Evolutionary conservation across 345 rosid species (phyloP).

Genomic region (Barbarea vulgaris): DNA sequence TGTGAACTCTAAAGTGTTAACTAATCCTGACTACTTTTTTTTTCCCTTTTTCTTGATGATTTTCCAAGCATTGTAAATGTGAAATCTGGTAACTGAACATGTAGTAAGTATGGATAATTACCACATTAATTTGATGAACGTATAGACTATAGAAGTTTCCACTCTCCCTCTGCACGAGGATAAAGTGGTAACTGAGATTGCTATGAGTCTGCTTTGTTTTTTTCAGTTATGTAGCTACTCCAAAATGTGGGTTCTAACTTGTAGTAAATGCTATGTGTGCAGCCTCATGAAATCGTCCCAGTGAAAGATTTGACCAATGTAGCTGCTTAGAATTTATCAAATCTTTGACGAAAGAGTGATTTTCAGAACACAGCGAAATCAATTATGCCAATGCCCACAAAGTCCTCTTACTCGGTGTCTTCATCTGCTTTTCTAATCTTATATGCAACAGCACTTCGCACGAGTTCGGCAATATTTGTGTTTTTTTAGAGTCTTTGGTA

Average conservation of each 20-base stretch:
- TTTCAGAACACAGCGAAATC: not conserved
- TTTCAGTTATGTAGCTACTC: not conserved
- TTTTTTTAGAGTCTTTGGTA: not conserved
- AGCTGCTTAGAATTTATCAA: slow-evolving; percentile 26
- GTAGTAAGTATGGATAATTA: not conserved
- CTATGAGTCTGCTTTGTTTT: not conserved
- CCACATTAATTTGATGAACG: not conserved
- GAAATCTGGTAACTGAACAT: not conserved
- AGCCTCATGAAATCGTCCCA: slow-evolving; percentile 39
- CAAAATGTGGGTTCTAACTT: slow-evolving; percentile 19
- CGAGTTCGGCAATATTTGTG: not conserved
- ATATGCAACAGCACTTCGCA: not conserved
- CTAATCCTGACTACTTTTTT: not conserved
- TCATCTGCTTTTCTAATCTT: not conserved
- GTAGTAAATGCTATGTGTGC: slow-evolving; percentile 19
- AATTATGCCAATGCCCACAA: not conserved
- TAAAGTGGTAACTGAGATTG: not conserved
- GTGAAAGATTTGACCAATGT: slow-evolving; percentile 43
- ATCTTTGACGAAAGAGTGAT: not conserved
- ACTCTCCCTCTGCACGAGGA: not conserved
- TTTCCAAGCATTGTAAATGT: not conserved
- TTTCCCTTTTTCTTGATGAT: too few species aligned
- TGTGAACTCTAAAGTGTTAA: not conserved
- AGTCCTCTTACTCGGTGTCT: not conserved
- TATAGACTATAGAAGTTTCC: not conserved